phyloP scores from a whole-genome alignment of 2,329 filamentous ascomycete genomes.

The Phoma sp. region DNA sequence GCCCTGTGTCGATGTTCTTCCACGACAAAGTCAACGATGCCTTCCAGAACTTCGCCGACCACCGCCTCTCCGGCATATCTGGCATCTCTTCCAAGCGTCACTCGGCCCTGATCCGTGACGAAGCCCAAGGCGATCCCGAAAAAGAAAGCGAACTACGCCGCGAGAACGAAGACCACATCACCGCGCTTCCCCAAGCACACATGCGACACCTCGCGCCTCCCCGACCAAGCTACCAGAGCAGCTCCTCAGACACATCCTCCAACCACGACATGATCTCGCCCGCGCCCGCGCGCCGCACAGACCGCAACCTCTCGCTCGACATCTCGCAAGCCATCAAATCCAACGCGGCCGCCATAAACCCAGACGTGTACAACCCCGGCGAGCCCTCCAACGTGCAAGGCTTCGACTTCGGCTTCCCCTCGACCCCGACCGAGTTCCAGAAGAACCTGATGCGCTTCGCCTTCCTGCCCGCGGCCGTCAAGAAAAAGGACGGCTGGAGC shows the following conservation, averaged over 20 bases:
- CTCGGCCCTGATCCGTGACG: conserved; percentile 80
- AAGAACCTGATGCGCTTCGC: conserved; percentile 91
- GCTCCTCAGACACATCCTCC: conserved; percentile 25
- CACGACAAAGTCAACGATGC: conserved; percentile 89
- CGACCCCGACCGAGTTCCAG: conserved; percentile 85
- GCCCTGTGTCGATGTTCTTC: conserved; percentile 74
- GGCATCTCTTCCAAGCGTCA: conserved; percentile 64
- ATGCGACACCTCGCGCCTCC: conserved; percentile 52
- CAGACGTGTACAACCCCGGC: conserved; percentile 48
- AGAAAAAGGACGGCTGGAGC: conserved; percentile 76
- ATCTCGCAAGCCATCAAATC: conserved; percentile 48
- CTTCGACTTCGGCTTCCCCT: conserved; percentile 72
- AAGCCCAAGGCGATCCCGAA: conserved; percentile 79
- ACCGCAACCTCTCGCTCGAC: conserved; percentile 52
- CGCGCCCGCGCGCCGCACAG: conserved; percentile 48
- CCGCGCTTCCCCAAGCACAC: conserved; percentile 72
- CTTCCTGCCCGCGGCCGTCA: conserved; percentile 66
- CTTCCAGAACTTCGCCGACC: conserved; percentile 84
- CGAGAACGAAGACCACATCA: conserved; percentile 85
- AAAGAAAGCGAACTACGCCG: conserved; percentile 78
- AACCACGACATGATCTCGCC: conserved; percentile 38
- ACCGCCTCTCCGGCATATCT: conserved; percentile 57
- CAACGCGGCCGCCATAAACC: conserved; percentile 48
- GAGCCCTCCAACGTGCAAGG: conserved; percentile 28
- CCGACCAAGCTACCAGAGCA: conserved; percentile 29